Percentiles rank a stretch among this genome's conserved stretches.
Conservation (phyloP, 2,329 filamentous ascomycete species). For the Sporothrix mexicana region DNA sequence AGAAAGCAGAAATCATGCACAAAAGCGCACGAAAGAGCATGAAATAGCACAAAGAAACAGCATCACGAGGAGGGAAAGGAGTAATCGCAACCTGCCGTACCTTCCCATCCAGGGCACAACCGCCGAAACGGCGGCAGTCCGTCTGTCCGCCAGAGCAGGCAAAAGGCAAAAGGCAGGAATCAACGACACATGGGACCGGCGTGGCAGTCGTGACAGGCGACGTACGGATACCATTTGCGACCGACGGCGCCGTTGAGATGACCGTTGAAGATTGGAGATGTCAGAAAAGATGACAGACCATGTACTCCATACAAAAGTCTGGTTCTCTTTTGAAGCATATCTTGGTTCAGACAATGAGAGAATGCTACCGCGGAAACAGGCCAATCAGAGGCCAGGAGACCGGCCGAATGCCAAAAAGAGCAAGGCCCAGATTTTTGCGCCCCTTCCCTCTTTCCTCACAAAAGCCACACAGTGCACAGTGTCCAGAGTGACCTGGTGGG, state of each 20-base stretch:
- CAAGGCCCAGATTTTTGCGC: not conserved
- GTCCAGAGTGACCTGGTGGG: not conserved
- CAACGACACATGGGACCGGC: not conserved
- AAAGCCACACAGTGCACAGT: not conserved
- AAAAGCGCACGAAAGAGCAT: not conserved
- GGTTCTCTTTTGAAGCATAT: not conserved
- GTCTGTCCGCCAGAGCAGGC: too few relatives aligned
- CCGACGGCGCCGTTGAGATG: not conserved
- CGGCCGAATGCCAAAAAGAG: conserved; percentile 19
- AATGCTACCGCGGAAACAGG: not conserved
- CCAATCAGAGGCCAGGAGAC: not conserved
- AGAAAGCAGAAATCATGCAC: too few relatives aligned
- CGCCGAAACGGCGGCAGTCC: too few relatives aligned
- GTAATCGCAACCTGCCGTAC: too few relatives aligned
- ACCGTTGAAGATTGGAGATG: not conserved
- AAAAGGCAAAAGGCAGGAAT: too few relatives aligned
- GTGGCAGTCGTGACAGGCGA: not conserved
- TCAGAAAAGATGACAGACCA: not conserved
- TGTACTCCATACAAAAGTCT: too few relatives aligned
- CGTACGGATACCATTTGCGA: too few relatives aligned
- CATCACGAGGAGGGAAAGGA: not conserved
- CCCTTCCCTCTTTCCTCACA: too few relatives aligned
- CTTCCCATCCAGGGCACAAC: too few relatives aligned
- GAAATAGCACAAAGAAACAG: not conserved
- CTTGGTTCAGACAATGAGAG: not conserved